Evolutionary conservation across 176 grass and related monocot genomes (phyloP), one percentile per base, ranked within the genome.

Genomic region (Aegilops umbellulata): DNA sequence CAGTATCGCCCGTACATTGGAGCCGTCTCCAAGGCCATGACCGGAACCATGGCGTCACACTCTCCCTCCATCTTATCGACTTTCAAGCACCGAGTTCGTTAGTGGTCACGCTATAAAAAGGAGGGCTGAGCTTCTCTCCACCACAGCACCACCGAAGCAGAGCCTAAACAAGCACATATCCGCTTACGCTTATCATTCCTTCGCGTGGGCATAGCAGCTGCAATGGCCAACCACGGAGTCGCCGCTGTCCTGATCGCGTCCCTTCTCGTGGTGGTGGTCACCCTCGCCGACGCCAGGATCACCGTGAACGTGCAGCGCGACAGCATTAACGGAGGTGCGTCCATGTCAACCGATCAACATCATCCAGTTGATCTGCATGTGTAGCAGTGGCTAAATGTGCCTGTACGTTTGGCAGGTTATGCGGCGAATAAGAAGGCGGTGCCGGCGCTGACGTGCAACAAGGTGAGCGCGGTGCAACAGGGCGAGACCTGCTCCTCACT

Each of bases 171-270:
- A 13, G 69, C 68, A 14, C 10, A 6, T 17, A 53, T 27, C 77
- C 73, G 51, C 51, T 7, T 17, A 16, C 36, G 3, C 38, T 51
- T 14, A 46, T 42, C 38, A 8, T 39, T 36, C 25, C 41, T 30
- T 4, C 17, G 2, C 5, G 19, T 13, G 34, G 5, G 17, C 25
- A 35, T 9, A 44, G 35, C 35, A 35, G 8, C 5, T 14, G 63
- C 80, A 83, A 89, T 89, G 87, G 87, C 87, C 24, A 89, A 75
- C 32, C 46, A 60, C 70, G 68, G 60, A 63, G n/a, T 46, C 10
- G 77, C 87, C 6, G 70, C 66, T 16, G 62, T 90, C 4, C 62
- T 90, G 73, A 47, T 87, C 65, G 74, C 74, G 31, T 87, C 64
- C 4, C 80, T 89, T 4, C 77, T 90, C 7, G 80, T 82, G 42